Base-by-base conservation (phyloP, 176 grass and related monocot genomes). In the Otatea glauca region DNA sequence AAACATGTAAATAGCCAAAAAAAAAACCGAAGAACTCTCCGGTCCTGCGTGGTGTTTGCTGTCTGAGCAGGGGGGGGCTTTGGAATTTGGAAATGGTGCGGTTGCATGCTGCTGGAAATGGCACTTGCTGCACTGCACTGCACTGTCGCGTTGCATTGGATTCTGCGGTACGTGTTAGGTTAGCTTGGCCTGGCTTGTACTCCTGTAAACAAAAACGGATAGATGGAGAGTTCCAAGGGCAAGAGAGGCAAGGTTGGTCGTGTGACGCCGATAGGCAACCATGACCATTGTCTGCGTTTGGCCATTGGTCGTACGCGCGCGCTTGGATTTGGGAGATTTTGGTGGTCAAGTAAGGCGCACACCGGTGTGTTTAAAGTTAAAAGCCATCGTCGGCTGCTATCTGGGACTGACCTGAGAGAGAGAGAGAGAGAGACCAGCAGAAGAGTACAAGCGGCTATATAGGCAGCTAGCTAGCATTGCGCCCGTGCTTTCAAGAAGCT, bases 401-500 rank as follows among this genome's bases (percentile, higher is more conserved):
- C 65, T 27, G 74, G 10, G 37, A 32, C 65, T 11, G 51, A 45
- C 21, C 10, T 16, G 66, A 21, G 43, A 34, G 34, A 34, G 34
- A 34, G 34, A 34, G 43, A 45, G 9, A 45, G 43, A 45, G 43
- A 45, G 1, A 9, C 2, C 3, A 35, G 24, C 49, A 35, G 48
- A 63, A 50, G 27, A 16, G 84, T 18, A 60, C 83, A 85, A 37
- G 74, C 38, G 14, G 74, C 74, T n/a, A n/a, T n/a, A n/a, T 77
- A 70, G 32, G 6, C 1, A 68, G 17, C 13, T 8, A 43, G 66
- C 20, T 13, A 14, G 16, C 63, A 35, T 35, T 10, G 29, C 51
- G 51, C 21, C 76, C 76, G 76, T 86, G 84, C 76, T 63, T 15
- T 44, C n/a, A 49, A 39, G 25, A 79, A 79, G n/a, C 76, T 44